These are phyloP conservation scores for Nemania sp. DNA, from an alignment of 2,329 filamentous ascomycete species.

Conservation along the genomic window DNA sequence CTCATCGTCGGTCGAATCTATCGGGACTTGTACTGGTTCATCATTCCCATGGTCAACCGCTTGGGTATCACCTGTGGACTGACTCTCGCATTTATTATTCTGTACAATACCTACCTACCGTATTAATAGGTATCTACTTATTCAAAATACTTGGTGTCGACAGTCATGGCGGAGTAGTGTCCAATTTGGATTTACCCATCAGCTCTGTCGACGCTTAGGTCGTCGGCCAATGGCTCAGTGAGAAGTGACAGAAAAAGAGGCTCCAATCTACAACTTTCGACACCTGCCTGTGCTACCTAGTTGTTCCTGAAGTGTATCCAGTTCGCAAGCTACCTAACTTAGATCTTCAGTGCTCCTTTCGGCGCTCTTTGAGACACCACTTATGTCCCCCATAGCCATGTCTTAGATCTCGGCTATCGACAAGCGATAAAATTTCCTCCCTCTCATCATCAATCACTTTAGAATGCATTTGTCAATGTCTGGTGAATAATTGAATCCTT, in stretches of 20 bases:
- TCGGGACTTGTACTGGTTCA: constrained; percentile 21
- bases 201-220: too few relatives aligned
- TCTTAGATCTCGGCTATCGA: constrained; percentile 26
- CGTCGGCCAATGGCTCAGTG: too few relatives aligned
- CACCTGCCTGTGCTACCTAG: too few relatives aligned
- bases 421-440: constrained; percentile 18
- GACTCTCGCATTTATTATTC: not conserved
- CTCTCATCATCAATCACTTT: constrained; percentile 8
- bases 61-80: not conserved
- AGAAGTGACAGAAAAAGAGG: too few relatives aligned
- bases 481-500: not conserved
- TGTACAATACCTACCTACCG: not conserved
- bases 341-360: constrained; percentile 8
- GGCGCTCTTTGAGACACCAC: constrained; percentile 11
- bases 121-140: not conserved
- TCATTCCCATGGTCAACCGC: constrained; percentile 22
- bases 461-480: constrained; percentile 9
- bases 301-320: not conserved
- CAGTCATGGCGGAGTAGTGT: not conserved
- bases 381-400: not conserved
- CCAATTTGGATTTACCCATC: too few relatives aligned
- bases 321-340: constrained; percentile 1
- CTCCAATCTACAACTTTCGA: too few relatives aligned
- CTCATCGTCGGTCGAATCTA: not conserved
- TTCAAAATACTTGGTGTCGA: not conserved